phyloP scores from a whole-genome alignment of 148 eudicot species.

The Hydrangea macrophylla region DNA sequence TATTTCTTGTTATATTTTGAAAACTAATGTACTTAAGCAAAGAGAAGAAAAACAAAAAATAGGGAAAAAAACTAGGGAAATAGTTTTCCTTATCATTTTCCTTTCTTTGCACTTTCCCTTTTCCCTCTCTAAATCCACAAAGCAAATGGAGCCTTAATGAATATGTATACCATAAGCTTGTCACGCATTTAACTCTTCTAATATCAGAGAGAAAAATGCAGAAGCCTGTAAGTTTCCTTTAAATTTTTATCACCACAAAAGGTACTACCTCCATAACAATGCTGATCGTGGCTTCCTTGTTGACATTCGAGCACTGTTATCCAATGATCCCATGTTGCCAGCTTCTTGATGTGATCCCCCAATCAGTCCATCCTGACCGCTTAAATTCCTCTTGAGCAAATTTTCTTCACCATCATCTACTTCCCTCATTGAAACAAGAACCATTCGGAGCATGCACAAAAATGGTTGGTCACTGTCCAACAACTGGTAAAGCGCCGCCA shows the following conservation, averaged over 20 bases:
- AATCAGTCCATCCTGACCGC: conserved; percentile 39
- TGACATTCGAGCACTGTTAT: conserved; percentile 40
- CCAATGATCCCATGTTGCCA: conserved; percentile 34
- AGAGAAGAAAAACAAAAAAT: too few relatives aligned
- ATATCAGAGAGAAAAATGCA: not conserved
- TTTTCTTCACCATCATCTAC: conserved; percentile 82
- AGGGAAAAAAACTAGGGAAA: too few relatives aligned
- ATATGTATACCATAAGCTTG: too few relatives aligned
- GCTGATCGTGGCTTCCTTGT: conserved; percentile 75
- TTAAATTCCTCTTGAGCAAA: conserved; percentile 56
- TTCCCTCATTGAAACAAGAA: conserved; percentile 89
- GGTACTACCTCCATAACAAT: conserved; percentile 95
- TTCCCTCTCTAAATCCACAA: too few relatives aligned
- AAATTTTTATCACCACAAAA: not conserved
- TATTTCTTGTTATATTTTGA: too few relatives aligned
- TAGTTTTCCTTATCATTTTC: too few relatives aligned
- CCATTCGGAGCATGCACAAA: conserved; percentile 98
- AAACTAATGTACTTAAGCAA: too few relatives aligned
- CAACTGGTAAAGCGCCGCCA: conserved; percentile 91
- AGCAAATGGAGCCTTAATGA: too few relatives aligned
- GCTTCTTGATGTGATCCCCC: conserved; percentile 45
- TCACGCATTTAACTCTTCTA: too few relatives aligned
- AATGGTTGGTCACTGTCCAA: conserved; percentile 99
- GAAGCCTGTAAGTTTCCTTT: conserved; percentile 3
- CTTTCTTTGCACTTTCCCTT: too few relatives aligned